Percentiles rank a stretch among this genome's conserved stretches.
Conservation (phyloP, 2,329 filamentous ascomycete genomes). For the Colletotrichum lini region DNA sequence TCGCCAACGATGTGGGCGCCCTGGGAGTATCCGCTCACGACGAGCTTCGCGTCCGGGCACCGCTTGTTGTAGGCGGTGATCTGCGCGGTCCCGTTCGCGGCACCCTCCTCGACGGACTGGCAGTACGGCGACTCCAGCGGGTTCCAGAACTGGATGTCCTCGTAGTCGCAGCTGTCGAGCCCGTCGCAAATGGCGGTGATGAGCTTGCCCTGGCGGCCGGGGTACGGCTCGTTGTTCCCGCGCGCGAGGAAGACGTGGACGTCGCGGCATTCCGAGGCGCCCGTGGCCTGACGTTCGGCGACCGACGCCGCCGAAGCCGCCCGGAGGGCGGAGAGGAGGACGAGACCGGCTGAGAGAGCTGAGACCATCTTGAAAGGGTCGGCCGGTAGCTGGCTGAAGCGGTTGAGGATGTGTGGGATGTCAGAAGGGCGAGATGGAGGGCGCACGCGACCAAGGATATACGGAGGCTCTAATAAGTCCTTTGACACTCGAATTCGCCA, state of each 20-base stretch:
- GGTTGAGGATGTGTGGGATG: not conserved
- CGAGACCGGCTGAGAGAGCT: slow-evolving; percentile 29
- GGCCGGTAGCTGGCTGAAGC: slow-evolving; percentile 5
- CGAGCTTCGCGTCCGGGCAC: slow-evolving; percentile 57
- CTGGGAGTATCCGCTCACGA: slow-evolving; percentile 59
- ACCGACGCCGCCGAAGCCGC: slow-evolving; percentile 28
- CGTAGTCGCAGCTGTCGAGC: slow-evolving; percentile 49
- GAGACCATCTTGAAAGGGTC: slow-evolving; percentile 22
- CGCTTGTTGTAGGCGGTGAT: slow-evolving; percentile 56
- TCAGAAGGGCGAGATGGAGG: too few relatives aligned
- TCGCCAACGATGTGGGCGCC: slow-evolving; percentile 57
- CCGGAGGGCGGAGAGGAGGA: slow-evolving; percentile 8
- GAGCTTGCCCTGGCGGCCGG: slow-evolving; percentile 49
- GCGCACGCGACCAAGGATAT: not conserved
- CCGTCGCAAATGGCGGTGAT: slow-evolving; percentile 48
- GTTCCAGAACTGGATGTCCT: slow-evolving; percentile 52
- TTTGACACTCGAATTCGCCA: too few relatives aligned
- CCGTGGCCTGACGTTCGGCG: slow-evolving; percentile 24
- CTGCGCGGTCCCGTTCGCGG: slow-evolving; percentile 52
- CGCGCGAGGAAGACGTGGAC: slow-evolving; percentile 50
- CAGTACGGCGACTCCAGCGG: slow-evolving; percentile 51
- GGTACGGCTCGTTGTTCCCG: slow-evolving; percentile 51
- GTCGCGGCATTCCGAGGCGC: slow-evolving; percentile 45
- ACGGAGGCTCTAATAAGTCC: slow-evolving; percentile 2
- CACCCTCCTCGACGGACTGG: slow-evolving; percentile 54